These are phyloP conservation scores for Aspergillus spinulosporus DNA, from an alignment of 2,329 filamentous ascomycete species.

Conservation along the genomic window DNA sequence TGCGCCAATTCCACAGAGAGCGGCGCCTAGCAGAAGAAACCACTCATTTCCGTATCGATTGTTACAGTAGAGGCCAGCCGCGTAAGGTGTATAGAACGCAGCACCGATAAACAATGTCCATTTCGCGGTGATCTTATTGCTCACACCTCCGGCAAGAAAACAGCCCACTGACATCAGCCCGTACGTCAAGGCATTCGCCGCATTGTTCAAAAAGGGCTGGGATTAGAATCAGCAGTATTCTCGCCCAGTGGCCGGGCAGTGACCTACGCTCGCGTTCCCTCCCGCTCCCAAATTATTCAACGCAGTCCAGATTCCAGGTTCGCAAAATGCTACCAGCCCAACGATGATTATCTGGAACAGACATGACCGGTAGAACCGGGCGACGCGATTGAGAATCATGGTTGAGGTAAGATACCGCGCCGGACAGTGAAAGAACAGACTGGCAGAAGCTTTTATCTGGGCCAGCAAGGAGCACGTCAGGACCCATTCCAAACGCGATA, in stretches of 20 bases:
- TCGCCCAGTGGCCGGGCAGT: background rate
- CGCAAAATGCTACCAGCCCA: constrained; percentile 11
- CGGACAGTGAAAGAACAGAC: background rate
- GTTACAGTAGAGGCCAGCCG: constrained; percentile 11
- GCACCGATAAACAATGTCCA: constrained; percentile 11
- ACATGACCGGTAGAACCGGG: constrained; percentile 10
- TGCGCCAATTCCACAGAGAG: constrained; percentile 10
- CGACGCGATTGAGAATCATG: background rate
- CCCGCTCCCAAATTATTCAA: constrained; percentile 11
- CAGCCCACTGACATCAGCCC: constrained; percentile 14
- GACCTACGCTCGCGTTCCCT: constrained; percentile 7
- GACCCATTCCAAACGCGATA: constrained; percentile 1
- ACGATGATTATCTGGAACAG: constrained; percentile 14
- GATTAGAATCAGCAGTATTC: background rate
- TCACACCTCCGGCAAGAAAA: constrained; percentile 10
- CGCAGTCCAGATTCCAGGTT: constrained; percentile 11
- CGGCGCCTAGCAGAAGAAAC: constrained; percentile 9
- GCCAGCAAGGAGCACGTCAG: constrained; percentile 3
- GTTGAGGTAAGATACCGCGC: background rate
- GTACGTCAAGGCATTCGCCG: constrained; percentile 10
- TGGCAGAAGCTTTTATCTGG: background rate
- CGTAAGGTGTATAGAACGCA: constrained; percentile 10
- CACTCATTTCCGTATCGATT: constrained; percentile 12
- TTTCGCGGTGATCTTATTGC: constrained; percentile 12
- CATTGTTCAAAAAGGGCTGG: constrained; percentile 12